phyloP scores from a whole-genome alignment of 257 asterid genomes.

The Solanum gandarillasii region DNA sequence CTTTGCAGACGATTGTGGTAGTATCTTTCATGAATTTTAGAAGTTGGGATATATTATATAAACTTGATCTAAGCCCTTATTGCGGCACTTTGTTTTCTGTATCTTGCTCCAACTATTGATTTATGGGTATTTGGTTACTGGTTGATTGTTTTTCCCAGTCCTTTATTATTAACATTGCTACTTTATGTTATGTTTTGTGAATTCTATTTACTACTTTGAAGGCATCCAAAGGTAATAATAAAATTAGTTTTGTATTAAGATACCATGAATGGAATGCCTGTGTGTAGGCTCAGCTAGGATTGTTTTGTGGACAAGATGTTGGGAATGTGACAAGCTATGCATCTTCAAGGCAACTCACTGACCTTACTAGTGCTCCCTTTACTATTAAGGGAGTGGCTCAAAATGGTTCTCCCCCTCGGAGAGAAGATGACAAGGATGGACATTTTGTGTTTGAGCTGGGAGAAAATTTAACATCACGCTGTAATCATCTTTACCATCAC shows the following conservation, averaged over 20 bases:
- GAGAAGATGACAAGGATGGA: constrained; percentile 96
- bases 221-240: constrained; percentile 26
- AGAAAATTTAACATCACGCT: constrained; percentile 91
- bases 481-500: constrained; percentile 62
- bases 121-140: no score
- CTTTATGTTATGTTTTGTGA: not conserved
- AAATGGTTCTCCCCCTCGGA: constrained; percentile 79
- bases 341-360: constrained; percentile 46
- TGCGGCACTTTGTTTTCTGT: not conserved
- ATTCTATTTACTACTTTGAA: not conserved
- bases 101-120: not conserved
- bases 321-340: constrained; percentile 78
- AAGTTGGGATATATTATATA: not conserved
- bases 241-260: constrained; percentile 27
- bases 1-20: not conserved
- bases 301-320: constrained; percentile 76
- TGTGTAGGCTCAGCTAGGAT: constrained; percentile 99
- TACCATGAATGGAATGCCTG: constrained; percentile 60
- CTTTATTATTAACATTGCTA: not conserved
- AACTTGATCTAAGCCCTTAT: not conserved
- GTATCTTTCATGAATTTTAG: not conserved
- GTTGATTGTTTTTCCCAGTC: not conserved
- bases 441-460: constrained; percentile 96
- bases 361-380: constrained; percentile 45
- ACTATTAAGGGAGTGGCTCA: constrained; percentile 59